phyloP scores from a whole-genome alignment of 768 basidiomycete genomes.

The Trametes elegans region DNA sequence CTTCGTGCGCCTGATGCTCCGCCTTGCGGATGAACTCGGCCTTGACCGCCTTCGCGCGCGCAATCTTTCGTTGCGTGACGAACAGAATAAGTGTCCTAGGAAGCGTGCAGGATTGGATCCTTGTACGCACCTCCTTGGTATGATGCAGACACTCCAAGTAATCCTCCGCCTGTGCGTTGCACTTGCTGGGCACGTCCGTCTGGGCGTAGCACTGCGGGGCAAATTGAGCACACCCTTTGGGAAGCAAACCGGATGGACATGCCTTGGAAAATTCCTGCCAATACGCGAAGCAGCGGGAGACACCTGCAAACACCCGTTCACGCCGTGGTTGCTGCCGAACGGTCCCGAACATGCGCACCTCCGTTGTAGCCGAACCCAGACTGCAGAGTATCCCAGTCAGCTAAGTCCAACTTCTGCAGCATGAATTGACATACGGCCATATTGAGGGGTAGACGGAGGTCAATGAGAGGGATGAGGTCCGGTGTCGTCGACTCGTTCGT shows the following conservation, averaged over 20 bases:
- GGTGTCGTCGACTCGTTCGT: background rate
- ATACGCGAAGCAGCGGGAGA: constrained; percentile 83
- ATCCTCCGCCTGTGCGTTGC: constrained; percentile 71
- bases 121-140: constrained; percentile 76
- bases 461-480: constrained; percentile 7
- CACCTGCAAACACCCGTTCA: constrained; percentile 48
- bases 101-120: background rate
- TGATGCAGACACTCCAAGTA: constrained; percentile 92
- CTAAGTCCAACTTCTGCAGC: background rate
- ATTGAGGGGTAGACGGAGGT: constrained; percentile 14
- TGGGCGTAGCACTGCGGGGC: constrained; percentile 74
- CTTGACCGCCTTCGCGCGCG: constrained; percentile 68
- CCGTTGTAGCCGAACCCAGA: constrained; percentile 48
- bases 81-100: no score
- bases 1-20: constrained; percentile 62
- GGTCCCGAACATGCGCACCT: constrained; percentile 2
- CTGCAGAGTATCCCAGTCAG: constrained; percentile 31
- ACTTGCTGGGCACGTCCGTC: constrained; percentile 72
- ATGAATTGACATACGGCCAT: constrained; percentile 40
- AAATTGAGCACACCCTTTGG: background rate
- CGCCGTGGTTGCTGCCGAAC: background rate
- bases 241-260: background rate
- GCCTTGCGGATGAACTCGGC: constrained; percentile 68
- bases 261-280: constrained; percentile 91
- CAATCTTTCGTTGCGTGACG: constrained; percentile 40